These are phyloP conservation scores for Osmanthus fragrans DNA, from an alignment of 257 asterid species.

Conservation along the genomic window DNA sequence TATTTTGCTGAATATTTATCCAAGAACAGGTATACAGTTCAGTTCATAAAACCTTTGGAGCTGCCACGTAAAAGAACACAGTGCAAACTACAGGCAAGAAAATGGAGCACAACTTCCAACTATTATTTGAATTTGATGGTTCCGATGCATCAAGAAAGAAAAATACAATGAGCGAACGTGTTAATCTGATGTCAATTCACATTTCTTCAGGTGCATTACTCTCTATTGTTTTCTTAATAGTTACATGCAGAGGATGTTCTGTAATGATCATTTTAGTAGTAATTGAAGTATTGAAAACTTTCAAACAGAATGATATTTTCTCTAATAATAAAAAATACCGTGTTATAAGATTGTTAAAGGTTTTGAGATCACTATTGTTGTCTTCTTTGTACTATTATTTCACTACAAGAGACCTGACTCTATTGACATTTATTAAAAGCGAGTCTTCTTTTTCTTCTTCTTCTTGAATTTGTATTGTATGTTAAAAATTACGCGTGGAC, in stretches of 20 bases:
- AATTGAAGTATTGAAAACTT: background rate
- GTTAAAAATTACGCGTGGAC: too few species aligned
- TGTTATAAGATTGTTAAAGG: too few species aligned
- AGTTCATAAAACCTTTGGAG: background rate
- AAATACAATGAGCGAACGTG: background rate
- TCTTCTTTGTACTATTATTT: too few species aligned
- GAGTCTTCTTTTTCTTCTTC: too few species aligned
- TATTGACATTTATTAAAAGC: too few species aligned
- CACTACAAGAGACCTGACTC: too few species aligned
- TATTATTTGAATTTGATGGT: background rate
- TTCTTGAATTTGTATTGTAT: too few species aligned
- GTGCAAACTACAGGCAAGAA: background rate
- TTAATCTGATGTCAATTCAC: background rate
- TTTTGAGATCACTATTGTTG: too few species aligned
- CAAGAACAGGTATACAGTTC: background rate
- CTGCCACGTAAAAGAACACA: background rate
- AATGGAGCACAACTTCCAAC: background rate
- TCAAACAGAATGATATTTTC: too few species aligned
- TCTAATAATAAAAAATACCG: too few species aligned
- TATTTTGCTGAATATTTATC: background rate
- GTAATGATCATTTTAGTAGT: background rate
- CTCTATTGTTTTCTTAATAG: background rate
- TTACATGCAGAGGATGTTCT: too few species aligned
- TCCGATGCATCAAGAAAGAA: background rate
- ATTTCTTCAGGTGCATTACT: background rate